A percentile compares a stretch with the other conserved stretches of the same genome.
phyloP scores from a whole-genome alignment of 352 stramenopile genomes.

The Phytopythium ostracodes region DNA sequence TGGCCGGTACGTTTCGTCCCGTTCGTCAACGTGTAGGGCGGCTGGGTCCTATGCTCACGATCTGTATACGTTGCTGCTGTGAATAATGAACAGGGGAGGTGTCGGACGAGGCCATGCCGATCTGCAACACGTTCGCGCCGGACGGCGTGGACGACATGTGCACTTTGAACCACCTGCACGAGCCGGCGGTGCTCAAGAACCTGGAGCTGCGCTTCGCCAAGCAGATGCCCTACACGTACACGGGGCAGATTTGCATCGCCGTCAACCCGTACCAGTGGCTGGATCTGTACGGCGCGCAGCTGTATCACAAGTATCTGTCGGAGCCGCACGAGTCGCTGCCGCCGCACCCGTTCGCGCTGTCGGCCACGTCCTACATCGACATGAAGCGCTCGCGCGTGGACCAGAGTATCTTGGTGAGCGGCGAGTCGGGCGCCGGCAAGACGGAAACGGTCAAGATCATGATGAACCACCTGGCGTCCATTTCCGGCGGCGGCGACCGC shows the following conservation, averaged over 20 bases:
- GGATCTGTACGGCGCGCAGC: slow-evolving; percentile 57
- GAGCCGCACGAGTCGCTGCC: slow-evolving; percentile 44
- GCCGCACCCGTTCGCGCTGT: slow-evolving; percentile 72
- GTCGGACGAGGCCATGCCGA: slow-evolving; percentile 73
- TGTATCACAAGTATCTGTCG: slow-evolving; percentile 67
- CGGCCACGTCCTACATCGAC: slow-evolving; percentile 58
- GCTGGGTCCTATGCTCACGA: too few species aligned
- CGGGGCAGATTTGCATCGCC: slow-evolving; percentile 73
- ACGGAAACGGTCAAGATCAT: slow-evolving; percentile 95
- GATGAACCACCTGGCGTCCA: slow-evolving; percentile 79
- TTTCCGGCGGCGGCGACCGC: slow-evolving; percentile 60
- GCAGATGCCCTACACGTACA: slow-evolving; percentile 80
- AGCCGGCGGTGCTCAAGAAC: slow-evolving; percentile 76
- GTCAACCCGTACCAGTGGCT: slow-evolving; percentile 85
- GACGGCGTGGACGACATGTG: slow-evolving; percentile 75
- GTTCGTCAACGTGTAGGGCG: background rate
- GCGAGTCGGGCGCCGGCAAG: slow-evolving; percentile 89
- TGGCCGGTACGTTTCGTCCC: slow-evolving; percentile 38
- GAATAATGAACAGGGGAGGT: slow-evolving; percentile 46
- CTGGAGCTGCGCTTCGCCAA: slow-evolving; percentile 64
- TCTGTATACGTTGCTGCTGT: too few species aligned
- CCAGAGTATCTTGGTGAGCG: slow-evolving; percentile 85
- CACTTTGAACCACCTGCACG: slow-evolving; percentile 77
- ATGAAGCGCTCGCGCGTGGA: slow-evolving; percentile 75
- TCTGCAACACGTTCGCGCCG: slow-evolving; percentile 73